Evolutionary conservation across 2,329 filamentous ascomycete species (phyloP).

Genomic region (Elsinoe batatas): DNA sequence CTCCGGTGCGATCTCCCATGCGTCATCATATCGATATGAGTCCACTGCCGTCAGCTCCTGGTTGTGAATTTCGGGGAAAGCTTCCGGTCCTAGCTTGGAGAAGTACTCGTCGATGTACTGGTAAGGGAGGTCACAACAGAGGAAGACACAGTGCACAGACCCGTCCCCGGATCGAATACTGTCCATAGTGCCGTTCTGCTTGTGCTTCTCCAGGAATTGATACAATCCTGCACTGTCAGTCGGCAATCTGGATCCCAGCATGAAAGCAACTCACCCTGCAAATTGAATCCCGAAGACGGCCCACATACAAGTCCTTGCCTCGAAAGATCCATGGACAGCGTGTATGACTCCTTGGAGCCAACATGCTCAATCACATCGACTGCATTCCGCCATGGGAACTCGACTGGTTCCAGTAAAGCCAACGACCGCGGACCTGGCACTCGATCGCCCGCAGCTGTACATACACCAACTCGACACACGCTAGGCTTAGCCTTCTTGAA

Average conservation of each 20-base stretch:
- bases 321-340: constrained; percentile 44
- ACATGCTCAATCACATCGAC: constrained; percentile 42
- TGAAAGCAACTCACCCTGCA: constrained; percentile 33
- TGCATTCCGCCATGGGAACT: constrained; percentile 22
- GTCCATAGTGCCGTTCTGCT: constrained; percentile 35
- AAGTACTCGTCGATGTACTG: constrained; percentile 53
- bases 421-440: constrained; percentile 46
- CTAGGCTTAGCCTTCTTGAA: constrained; percentile 41
- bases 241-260: too few relatives aligned
- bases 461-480: constrained; percentile 36
- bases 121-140: constrained; percentile 55
- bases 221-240: constrained; percentile 25
- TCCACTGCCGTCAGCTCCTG: constrained; percentile 42
- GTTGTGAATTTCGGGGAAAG: constrained; percentile 43
- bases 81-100: constrained; percentile 38
- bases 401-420: constrained; percentile 17
- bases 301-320: constrained; percentile 51
- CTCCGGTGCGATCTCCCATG: constrained; percentile 41
- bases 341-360: constrained; percentile 45
- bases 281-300: constrained; percentile 51
- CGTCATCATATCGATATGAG: constrained; percentile 46
- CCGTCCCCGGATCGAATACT: constrained; percentile 38
- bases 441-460: constrained; percentile 47
- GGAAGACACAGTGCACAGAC: constrained; percentile 45
- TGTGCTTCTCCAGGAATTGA: constrained; percentile 42